Conservation (phyloP, 2,329 filamentous ascomycete genomes). For the Mycogone perniciosa region DNA sequence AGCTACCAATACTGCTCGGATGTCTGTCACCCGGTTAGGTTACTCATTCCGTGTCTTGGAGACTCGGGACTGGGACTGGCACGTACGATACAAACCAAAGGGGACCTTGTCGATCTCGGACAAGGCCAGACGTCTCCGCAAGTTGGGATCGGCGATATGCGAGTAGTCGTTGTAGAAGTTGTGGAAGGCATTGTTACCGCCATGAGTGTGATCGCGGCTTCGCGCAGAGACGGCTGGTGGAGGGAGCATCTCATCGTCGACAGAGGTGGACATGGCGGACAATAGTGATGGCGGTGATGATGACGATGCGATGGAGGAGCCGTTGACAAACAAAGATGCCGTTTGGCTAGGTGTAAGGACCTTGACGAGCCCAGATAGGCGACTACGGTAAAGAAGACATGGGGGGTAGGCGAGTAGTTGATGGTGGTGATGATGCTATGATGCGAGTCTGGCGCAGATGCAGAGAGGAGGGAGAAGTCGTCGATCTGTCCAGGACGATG, state of each 20-base stretch:
- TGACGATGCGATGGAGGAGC: background rate
- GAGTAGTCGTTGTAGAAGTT: conserved; percentile 67
- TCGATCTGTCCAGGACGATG: too few species aligned
- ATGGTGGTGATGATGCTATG: background rate
- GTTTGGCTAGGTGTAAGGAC: conserved; percentile 7
- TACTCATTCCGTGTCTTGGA: background rate
- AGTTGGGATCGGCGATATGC: conserved; percentile 64
- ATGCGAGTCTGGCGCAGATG: too few species aligned
- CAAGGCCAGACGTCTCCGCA: conserved; percentile 67
- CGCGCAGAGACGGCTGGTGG: conserved; percentile 31
- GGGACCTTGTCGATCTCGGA: conserved; percentile 75
- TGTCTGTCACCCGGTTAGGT: conserved; percentile 34
- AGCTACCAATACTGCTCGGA: conserved; percentile 67
- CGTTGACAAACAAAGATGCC: background rate
- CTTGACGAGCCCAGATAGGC: conserved; percentile 9
- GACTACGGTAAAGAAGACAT: conserved; percentile 11
- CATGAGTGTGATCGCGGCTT: conserved; percentile 40
- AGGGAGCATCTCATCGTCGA: conserved; percentile 36
- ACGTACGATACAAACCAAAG: conserved; percentile 62
- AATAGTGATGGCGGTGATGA: background rate
- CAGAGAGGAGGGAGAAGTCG: too few species aligned
- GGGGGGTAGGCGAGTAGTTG: background rate
- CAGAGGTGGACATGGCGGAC: conserved; percentile 24
- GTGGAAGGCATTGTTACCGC: conserved; percentile 64
- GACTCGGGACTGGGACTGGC: background rate